Percentiles rank a stretch among this genome's conserved stretches.
Evolutionary conservation across 2,329 filamentous ascomycete species (phyloP).

Genomic region (Aureobasidium pullulans): DNA sequence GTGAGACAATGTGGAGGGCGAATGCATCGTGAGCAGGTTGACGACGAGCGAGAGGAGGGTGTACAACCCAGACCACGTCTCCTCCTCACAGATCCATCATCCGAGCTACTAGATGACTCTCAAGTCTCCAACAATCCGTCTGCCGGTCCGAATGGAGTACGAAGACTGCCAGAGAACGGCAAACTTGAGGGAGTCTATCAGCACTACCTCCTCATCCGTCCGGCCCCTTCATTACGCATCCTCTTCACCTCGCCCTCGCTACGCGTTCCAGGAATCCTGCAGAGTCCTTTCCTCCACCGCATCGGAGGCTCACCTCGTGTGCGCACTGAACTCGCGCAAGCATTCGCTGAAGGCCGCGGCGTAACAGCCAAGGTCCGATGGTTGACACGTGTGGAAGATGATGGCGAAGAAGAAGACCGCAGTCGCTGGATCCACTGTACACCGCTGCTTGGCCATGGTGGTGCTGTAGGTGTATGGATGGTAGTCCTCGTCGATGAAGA

Average conservation of each 20-base stretch:
- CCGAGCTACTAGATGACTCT: constrained; percentile 23
- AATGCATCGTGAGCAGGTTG: constrained; percentile 50
- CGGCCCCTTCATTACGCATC: constrained; percentile 58
- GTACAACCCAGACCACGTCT: constrained; percentile 36
- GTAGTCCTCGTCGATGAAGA: constrained; percentile 62
- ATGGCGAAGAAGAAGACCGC: constrained; percentile 47
- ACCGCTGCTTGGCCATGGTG: constrained; percentile 59
- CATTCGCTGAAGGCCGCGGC: constrained; percentile 30
- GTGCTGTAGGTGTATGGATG: constrained; percentile 71
- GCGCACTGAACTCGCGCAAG: constrained; percentile 31
- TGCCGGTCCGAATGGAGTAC: constrained; percentile 14
- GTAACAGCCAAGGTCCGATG: constrained; percentile 39
- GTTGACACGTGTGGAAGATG: constrained; percentile 31
- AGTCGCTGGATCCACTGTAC: constrained; percentile 72
- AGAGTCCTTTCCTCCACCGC: constrained; percentile 37
- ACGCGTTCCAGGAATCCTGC: constrained; percentile 58
- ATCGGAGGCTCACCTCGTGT: constrained; percentile 33
- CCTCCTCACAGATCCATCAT: constrained; percentile 41
- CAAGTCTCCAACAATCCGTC: constrained; percentile 16
- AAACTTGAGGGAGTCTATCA: constrained; percentile 49
- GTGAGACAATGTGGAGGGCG: constrained; percentile 57
- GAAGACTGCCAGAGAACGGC: constrained; percentile 26
- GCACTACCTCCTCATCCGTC: constrained; percentile 57
- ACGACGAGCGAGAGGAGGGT: constrained; percentile 37
- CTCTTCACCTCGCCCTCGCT: constrained; percentile 63